Base-by-base conservation (phyloP, 2,329 filamentous ascomycete species). In the Amauroascus verrucosus region DNA sequence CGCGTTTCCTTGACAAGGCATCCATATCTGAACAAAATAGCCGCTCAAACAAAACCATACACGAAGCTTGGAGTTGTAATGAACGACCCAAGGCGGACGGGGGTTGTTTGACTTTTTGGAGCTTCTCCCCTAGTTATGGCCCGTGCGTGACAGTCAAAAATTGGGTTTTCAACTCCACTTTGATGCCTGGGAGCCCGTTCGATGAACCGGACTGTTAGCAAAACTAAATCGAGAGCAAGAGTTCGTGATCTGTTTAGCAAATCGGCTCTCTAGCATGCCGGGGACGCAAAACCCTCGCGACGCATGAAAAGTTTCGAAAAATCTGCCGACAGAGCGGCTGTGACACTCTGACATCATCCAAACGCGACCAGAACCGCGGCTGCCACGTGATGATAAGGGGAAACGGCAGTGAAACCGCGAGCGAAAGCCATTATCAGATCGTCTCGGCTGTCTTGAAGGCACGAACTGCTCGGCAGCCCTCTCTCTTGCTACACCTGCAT, bases 41-140 rank as follows among this genome's bases (percentile, higher is more conserved):
- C 35, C n/a, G 28, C 26, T 24, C 33, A 13, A 6, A 35, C 3
- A n/a, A 35, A 22, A 6, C 30, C 30, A 46, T n/a, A 40, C 18
- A 14, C 16, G 30, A 11, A 22, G 33, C 24, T 37, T 4, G 7
- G 18, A 32, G 18, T 3, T 18, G 32, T 6, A 35, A n/a, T n/a
- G 8, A 6, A 35, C 33, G n/a, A 13, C 5, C 20, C 9, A 18
- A 48, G 18, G 18, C 37, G 5, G 6, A n/a, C 37, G 37, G 37
- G 32, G 3, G 32, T 50, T 30, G 22, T 50, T 32, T 50, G 37
- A 41, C 48, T 50, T 50, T 49, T 30, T 48, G 28, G 37, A 26
- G 41, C 24, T 22, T 14, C 24, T 41, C 35, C 14, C 24, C 13
- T 26, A 6, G 18, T n/a, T 37, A 22, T 50, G 48, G 35, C 13